Conservation (phyloP, 164 flowering plant genomes). For the Nelumbo lutea region DNA sequence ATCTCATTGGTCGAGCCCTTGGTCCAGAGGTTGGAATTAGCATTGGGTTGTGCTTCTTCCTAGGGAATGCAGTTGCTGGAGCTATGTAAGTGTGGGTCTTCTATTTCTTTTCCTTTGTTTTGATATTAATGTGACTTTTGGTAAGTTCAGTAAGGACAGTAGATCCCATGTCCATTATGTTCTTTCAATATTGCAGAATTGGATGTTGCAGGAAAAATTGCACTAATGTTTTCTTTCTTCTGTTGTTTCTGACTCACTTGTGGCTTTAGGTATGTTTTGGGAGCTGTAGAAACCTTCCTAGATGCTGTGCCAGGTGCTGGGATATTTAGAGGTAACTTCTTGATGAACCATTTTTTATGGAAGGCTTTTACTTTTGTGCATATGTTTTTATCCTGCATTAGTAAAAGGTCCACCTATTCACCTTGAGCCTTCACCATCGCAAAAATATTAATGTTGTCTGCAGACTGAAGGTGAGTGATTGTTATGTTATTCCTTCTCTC, state of each 20-base stretch:
- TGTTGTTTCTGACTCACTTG: slow-evolving; percentile 7
- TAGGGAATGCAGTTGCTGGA: slow-evolving; percentile 98
- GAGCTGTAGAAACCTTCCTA: slow-evolving; percentile 96
- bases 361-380: too few species aligned
- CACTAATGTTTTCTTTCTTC: not conserved
- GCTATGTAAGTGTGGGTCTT: slow-evolving; percentile 64
- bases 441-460: too few species aligned
- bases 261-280: slow-evolving; percentile 81
- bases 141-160: not conserved
- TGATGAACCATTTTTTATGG: too few species aligned
- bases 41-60: slow-evolving; percentile 95
- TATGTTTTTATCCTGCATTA: too few species aligned
- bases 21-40: slow-evolving; percentile 99
- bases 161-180: not conserved
- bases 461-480: too few species aligned
- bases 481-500: too few species aligned
- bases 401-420: too few species aligned
- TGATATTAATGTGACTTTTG: not conserved
- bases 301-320: slow-evolving; percentile 94
- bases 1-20: slow-evolving; percentile 98
- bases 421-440: too few species aligned
- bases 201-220: not conserved
- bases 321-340: slow-evolving; percentile 66
- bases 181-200: not conserved
- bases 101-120: not conserved